A percentile compares a stretch with the other conserved stretches of the same genome.
phyloP scores from a whole-genome alignment of 2,329 filamentous ascomycete species.

The Exserohilum turcica region DNA sequence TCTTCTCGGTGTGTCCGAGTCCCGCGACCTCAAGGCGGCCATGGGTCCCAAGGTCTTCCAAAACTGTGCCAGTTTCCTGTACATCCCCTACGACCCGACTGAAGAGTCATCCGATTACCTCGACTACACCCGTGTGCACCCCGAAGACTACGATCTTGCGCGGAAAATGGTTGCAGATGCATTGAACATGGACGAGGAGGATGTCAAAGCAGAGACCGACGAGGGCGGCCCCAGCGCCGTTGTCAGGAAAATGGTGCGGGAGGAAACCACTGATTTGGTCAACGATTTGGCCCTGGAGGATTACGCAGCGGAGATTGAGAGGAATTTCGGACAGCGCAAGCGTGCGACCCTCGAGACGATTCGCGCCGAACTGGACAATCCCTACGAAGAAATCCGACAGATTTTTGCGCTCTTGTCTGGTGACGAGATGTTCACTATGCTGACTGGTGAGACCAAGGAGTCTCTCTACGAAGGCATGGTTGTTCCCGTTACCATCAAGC shows the following conservation, averaged over 20 bases:
- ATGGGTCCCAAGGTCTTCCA: conserved; percentile 92
- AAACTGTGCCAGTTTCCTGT: conserved; percentile 95
- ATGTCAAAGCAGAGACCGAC: conserved; percentile 91
- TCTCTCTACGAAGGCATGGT: conserved; percentile 90
- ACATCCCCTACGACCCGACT: conserved; percentile 83
- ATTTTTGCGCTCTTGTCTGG: conserved; percentile 72
- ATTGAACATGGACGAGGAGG: conserved; percentile 94
- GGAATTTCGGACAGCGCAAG: conserved; percentile 91
- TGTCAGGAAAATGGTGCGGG: conserved; percentile 91
- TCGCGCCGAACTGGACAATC: conserved; percentile 85
- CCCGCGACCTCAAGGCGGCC: conserved; percentile 42
- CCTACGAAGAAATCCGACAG: conserved; percentile 91
- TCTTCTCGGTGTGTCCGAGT: conserved; percentile 82
- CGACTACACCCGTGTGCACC: conserved; percentile 95
- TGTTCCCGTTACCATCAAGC: conserved; percentile 82
- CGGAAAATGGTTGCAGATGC: conserved; percentile 99
- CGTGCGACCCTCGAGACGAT: conserved; percentile 96
- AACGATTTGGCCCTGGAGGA: conserved; percentile 96
- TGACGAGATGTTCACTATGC: conserved; percentile 91
- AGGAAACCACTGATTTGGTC: conserved; percentile 91
- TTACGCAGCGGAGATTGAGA: conserved; percentile 93
- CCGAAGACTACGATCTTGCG: conserved; percentile 96
- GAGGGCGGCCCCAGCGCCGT: conserved; percentile 89
- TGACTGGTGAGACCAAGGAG: conserved; percentile 89
- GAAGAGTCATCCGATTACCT: conserved; percentile 86